phyloP scores from a whole-genome alignment of 2,329 filamentous ascomycete genomes.

The Fusarium odoratissimum region DNA sequence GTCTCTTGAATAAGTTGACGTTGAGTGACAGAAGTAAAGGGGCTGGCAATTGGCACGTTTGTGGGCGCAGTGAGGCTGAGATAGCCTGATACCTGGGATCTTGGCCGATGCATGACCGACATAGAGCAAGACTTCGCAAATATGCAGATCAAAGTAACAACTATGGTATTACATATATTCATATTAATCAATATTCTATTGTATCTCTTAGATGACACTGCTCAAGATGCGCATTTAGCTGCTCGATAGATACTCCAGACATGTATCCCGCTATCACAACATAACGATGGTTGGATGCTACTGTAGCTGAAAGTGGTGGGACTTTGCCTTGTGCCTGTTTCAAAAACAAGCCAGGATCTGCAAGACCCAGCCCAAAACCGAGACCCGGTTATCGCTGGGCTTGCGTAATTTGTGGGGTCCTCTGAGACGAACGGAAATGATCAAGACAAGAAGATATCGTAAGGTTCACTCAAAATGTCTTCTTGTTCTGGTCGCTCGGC shows the following conservation, averaged over 20 bases:
- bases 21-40: constrained; percentile 36
- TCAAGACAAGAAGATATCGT: constrained; percentile 2
- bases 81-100: constrained; percentile 37
- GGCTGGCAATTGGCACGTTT: constrained; percentile 31
- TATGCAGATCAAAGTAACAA: neutral
- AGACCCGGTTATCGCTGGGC: constrained; percentile 33
- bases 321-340: constrained; percentile 31
- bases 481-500: neutral
- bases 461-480: neutral
- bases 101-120: too few species aligned
- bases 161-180: neutral
- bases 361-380: constrained; percentile 16
- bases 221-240: constrained; percentile 5
- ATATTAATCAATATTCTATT: constrained; percentile 25
- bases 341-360: constrained; percentile 28
- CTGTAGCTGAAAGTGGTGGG: constrained; percentile 7
- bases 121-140: neutral
- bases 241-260: neutral
- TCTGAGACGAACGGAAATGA: neutral
- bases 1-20: neutral
- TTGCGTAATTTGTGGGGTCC: constrained; percentile 30
- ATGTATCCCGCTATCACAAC: constrained; percentile 46
- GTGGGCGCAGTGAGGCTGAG: constrained; percentile 39
- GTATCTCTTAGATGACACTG: neutral
- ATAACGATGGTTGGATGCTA: constrained; percentile 37